Evolutionary conservation across 2,329 filamentous ascomycete species (phyloP).

Genomic region (Aaosphaeria arxii): DNA sequence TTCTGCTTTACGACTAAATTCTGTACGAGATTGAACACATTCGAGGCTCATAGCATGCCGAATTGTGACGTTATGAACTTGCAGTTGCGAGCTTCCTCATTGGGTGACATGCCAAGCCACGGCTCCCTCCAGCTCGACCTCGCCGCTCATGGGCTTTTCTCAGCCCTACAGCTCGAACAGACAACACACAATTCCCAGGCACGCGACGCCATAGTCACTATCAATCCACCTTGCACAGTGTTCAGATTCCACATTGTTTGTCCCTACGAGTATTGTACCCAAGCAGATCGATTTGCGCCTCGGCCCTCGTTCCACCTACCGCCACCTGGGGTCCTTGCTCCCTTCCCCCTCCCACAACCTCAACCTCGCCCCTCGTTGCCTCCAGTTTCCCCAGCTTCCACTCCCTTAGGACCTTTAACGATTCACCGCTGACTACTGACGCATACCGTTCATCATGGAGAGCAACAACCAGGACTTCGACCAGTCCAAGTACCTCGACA

Average conservation of each 20-base stretch:
- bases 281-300: constrained; percentile 10
- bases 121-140: constrained; percentile 15
- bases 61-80: no score
- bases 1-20: no score
- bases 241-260: neutral
- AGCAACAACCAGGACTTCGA: constrained; percentile 31
- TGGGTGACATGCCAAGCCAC: no score
- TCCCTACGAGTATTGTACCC: no score
- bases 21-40: no score
- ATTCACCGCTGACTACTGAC: constrained; percentile 11
- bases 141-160: constrained; percentile 8
- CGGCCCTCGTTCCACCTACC: constrained; percentile 27
- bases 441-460: constrained; percentile 29
- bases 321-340: constrained; percentile 30
- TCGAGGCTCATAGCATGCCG: no score
- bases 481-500: constrained; percentile 62
- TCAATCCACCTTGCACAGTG: constrained; percentile 1
- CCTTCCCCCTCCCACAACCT: constrained; percentile 16
- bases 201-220: constrained; percentile 23
- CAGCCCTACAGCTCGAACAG: constrained; percentile 16
- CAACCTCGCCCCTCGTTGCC: neutral
- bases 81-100: no score
- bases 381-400: neutral
- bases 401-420: neutral
- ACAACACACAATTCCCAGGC: constrained; percentile 19